Conservation (phyloP, 2,329 filamentous ascomycete genomes). For the Aspergillus sp. region DNA sequence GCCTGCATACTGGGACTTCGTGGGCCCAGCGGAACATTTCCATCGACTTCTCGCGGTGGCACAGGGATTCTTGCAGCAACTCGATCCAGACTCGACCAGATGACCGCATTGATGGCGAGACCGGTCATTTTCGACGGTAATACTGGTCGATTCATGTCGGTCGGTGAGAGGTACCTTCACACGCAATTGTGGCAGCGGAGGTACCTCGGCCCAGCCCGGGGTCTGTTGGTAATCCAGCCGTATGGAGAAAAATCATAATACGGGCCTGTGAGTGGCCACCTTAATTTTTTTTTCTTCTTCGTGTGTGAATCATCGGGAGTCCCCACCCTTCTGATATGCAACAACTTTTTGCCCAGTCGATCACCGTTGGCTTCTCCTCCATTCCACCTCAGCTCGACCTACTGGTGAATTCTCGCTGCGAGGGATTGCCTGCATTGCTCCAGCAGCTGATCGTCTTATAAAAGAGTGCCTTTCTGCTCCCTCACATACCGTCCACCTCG, state of each 20-base stretch:
- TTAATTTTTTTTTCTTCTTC: conserved; percentile 6
- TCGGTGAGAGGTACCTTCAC: too few species aligned
- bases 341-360: conserved; percentile 8
- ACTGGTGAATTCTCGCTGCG: neutral
- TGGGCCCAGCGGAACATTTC: neutral
- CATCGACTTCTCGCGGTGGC: neutral
- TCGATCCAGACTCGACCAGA: neutral
- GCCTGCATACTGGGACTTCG: neutral
- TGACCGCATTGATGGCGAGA: too few species aligned
- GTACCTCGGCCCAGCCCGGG: neutral
- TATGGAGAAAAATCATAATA: neutral
- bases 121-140: too few species aligned
- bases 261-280: neutral
- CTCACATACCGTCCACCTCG: neutral
- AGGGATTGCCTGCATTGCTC: neutral
- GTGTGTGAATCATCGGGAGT: conserved; percentile 10
- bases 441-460: neutral
- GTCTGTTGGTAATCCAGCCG: neutral
- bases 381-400: neutral
- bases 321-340: conserved; percentile 9
- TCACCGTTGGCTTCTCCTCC: conserved; percentile 9
- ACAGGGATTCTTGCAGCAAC: neutral
- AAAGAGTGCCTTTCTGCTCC: neutral
- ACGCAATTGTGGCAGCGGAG: neutral
- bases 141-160: too few species aligned